These are phyloP conservation scores for Tanozyma kutaoensis DNA, from an alignment of 805 yeast species.

Conservation along the genomic window DNA sequence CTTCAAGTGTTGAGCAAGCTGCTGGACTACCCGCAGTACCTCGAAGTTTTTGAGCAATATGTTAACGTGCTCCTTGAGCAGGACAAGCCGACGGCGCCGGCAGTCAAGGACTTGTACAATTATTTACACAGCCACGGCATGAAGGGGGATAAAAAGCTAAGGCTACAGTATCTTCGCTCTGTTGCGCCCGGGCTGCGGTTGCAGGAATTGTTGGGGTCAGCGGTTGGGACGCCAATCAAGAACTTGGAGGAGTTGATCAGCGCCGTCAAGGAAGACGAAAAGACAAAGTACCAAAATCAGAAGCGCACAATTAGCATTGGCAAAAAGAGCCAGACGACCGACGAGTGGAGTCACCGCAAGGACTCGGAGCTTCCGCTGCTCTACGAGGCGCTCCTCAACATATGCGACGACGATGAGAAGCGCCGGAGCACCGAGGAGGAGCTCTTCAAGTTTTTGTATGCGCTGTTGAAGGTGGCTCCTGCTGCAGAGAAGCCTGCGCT, in stretches of 20 bases:
- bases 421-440: conserved; percentile 51
- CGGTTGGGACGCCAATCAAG: conserved; percentile 29
- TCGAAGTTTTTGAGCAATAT: conserved; percentile 31
- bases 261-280: conserved; percentile 10
- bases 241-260: conserved; percentile 32
- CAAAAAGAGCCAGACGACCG: conserved; percentile 5
- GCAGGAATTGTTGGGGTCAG: conserved; percentile 36
- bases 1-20: conserved; percentile 28
- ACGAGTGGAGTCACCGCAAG: conserved; percentile 33
- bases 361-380: conserved; percentile 39
- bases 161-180: conserved; percentile 34
- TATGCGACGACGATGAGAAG: conserved; percentile 42
- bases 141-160: conserved; percentile 15
- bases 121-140: conserved; percentile 26
- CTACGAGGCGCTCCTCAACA: conserved; percentile 43
- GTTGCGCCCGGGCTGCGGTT: conserved; percentile 44
- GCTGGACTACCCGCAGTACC: conserved; percentile 30
- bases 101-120: conserved; percentile 30
- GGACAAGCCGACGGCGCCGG: conserved; percentile 34
- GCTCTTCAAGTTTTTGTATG: conserved; percentile 42
- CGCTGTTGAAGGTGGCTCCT: conserved; percentile 42
- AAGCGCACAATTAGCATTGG: too few species aligned
- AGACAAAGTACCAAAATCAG: too few species aligned
- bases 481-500: conserved; percentile 16
- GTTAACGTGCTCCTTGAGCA: conserved; percentile 27